Base-by-base conservation (phyloP, 2,329 filamentous ascomycete genomes). In the Ophiostoma sp. region DNA sequence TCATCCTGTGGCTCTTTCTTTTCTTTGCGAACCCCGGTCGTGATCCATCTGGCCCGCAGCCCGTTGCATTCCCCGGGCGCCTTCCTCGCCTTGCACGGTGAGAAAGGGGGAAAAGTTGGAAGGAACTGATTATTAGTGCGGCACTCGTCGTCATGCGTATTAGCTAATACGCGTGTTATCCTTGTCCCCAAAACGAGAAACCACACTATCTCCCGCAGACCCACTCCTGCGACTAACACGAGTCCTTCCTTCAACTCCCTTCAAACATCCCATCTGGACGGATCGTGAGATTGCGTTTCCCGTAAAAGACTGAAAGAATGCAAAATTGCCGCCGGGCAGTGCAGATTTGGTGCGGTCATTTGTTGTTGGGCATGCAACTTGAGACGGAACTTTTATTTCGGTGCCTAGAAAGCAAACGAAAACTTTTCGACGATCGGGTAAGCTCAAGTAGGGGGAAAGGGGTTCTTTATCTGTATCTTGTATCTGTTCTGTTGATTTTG, bases 141-240 rank as follows among this genome's bases (percentile, higher is more conserved):
- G 61, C 61, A 4, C n/a, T 28, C 9, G 61, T 15, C 50, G 33
- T 22, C 45, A 36, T 39, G 15, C 52, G 69, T 70, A 70, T 70
- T 70, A 70, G 69, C 68, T 70, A 70, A 70, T 70, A 70, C 68
- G 68, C 63, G 63, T 66, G 50, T 39, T 19, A 11, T 36, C 17
- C 36, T 12, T 15, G 3, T 63, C 17, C 33, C 28, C 12, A 2
- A 28, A 31, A 7, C 1, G 22, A 22, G 9, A 19, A 12, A n/a
- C 36, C 61, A 45, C n/a, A 9, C 33, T n/a, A 45, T 22, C n/a
- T 33, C 2, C n/a, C 36, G 22, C 2, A 22, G 63, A 22, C 15
- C 63, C 63, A 66, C 63, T 66, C 22, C 25, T n/a, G 31, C 59
- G 59, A 63, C 59, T 63, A 39, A 63, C 59, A 63, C 63, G 36